Percentiles rank a stretch among this genome's conserved stretches.
These are phyloP conservation scores for Paecilomyces formosus DNA, from an alignment of 2,329 filamentous ascomycete genomes.

Conservation along the genomic window DNA sequence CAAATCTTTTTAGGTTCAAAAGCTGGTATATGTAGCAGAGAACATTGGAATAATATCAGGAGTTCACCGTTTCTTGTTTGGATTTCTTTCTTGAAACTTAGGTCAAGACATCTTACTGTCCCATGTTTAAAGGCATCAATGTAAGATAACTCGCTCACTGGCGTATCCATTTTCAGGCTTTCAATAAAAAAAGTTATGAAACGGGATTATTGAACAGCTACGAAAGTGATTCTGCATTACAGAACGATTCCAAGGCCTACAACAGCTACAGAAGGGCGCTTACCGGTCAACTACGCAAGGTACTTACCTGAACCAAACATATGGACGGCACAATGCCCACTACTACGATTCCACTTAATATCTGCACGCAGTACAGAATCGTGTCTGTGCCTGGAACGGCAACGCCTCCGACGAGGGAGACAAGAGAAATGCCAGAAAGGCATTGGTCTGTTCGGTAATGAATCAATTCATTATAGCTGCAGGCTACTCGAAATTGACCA, in stretches of 20 bases:
- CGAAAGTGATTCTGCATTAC: neutral
- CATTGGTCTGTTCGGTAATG: neutral
- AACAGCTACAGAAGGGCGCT: neutral
- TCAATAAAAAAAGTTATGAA: too few relatives aligned
- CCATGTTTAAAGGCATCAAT: too few relatives aligned
- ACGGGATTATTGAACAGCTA: neutral
- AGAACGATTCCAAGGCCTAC: neutral
- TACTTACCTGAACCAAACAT: neutral
- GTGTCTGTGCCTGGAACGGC: neutral
- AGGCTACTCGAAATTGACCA: neutral
- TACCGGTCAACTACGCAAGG: neutral
- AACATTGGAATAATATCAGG: too few relatives aligned
- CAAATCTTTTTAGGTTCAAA: too few relatives aligned
- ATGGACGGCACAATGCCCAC: neutral
- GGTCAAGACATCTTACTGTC: too few relatives aligned
- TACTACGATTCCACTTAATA: neutral
- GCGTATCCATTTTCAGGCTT: too few relatives aligned
- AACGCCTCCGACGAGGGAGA: neutral
- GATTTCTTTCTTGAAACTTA: too few relatives aligned
- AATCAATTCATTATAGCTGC: neutral
- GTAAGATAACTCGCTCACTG: too few relatives aligned
- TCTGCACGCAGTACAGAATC: neutral
- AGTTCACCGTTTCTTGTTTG: too few relatives aligned
- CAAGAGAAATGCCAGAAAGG: neutral
- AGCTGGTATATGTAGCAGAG: too few relatives aligned